phyloP scores from a whole-genome alignment of 1,139 yeast species.

The Pneumocystis canis region DNA sequence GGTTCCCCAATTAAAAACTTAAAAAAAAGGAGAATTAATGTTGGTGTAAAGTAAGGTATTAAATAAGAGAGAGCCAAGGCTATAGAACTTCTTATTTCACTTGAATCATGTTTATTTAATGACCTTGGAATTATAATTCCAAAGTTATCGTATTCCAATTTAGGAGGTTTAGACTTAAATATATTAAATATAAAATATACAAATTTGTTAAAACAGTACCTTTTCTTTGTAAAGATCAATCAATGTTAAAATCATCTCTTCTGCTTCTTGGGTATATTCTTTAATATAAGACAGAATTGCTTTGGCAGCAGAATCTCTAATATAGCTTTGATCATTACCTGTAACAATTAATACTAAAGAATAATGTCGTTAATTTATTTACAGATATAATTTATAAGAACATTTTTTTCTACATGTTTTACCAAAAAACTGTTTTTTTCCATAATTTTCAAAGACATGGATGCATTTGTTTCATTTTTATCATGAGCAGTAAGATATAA shows the following conservation, averaged over 20 bases:
- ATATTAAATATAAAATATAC: not conserved
- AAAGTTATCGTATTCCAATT: slow-evolving; percentile 50
- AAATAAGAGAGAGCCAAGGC: not conserved
- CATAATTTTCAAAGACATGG: slow-evolving; percentile 73
- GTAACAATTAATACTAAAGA: slow-evolving; percentile 42
- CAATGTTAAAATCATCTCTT: slow-evolving; percentile 23
- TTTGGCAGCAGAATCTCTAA: slow-evolving; percentile 28
- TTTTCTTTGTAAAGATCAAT: not conserved
- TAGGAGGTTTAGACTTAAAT: not conserved
- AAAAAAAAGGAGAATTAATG: not conserved
- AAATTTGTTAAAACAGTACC: not conserved
- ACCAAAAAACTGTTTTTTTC: slow-evolving; percentile 49
- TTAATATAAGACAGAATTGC: slow-evolving; percentile 41
- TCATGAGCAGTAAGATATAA: slow-evolving; percentile 71
- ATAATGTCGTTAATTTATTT: slow-evolving; percentile 40
- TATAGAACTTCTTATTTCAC: slow-evolving; percentile 75
- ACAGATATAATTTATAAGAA: slow-evolving; percentile 38
- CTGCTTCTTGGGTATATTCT: slow-evolving; percentile 57
- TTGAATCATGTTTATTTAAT: slow-evolving; percentile 48
- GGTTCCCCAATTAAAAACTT: slow-evolving; percentile 36
- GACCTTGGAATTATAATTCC: slow-evolving; percentile 61
- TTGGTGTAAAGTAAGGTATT: not conserved
- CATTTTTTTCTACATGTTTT: slow-evolving; percentile 31
- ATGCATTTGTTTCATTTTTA: slow-evolving; percentile 46
- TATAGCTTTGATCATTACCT: slow-evolving; percentile 35